These are phyloP conservation scores for Daldinia vernicosa DNA, from an alignment of 495 filamentous ascomycete genomes.

Conservation along the genomic window DNA sequence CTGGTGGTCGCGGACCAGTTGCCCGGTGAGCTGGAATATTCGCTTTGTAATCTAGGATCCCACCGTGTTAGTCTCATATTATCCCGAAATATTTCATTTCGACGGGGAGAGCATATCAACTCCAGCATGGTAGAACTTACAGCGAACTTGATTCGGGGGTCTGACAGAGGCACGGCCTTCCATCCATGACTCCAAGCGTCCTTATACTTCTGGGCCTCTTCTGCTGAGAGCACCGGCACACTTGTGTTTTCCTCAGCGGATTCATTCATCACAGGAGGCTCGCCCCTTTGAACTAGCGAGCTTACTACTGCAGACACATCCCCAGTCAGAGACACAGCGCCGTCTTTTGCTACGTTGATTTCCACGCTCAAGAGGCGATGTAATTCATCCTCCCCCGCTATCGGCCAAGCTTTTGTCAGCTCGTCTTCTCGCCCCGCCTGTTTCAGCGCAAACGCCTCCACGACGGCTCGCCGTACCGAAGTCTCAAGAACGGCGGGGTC, in stretches of 20 bases:
- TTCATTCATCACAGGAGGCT: neutral
- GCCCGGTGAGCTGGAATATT: conserved; percentile 77
- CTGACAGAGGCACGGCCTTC: conserved; percentile 63
- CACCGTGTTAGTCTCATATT: neutral
- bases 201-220: conserved; percentile 44
- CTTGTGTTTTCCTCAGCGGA: neutral
- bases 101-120: neutral
- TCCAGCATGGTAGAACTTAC: conserved; percentile 59
- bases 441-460: conserved; percentile 65
- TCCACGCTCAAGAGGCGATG: conserved; percentile 22
- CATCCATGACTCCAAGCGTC: conserved; percentile 57
- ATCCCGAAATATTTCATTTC: neutral
- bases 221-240: conserved; percentile 20
- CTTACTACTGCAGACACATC: conserved; percentile 23
- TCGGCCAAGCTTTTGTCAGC: conserved; percentile 43
- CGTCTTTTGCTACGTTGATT: conserved; percentile 25
- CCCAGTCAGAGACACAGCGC: conserved; percentile 39
- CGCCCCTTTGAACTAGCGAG: conserved; percentile 10
- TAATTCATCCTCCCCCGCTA: conserved; percentile 24
- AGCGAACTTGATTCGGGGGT: conserved; percentile 73
- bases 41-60: conserved; percentile 76
- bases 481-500: conserved; percentile 53
- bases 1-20: conserved; percentile 72
- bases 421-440: conserved; percentile 46
- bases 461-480: conserved; percentile 65